A percentile compares a stretch with the other conserved stretches of the same genome.
Evolutionary conservation across 257 asterid species (phyloP).

Genomic region (Penstemon eatonii): DNA sequence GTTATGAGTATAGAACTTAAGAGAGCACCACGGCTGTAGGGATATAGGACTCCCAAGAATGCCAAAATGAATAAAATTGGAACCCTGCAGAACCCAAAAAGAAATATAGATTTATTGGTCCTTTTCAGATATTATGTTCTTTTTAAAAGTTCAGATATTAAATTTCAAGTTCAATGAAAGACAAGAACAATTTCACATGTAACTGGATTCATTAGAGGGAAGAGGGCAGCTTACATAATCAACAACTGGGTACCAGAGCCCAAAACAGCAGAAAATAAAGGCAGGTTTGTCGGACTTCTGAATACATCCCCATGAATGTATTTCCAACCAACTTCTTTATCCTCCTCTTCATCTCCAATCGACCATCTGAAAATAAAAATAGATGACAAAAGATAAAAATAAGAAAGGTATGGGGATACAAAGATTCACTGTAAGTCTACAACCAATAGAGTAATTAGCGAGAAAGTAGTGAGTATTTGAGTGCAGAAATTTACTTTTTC

Average conservation of each 20-base stretch:
- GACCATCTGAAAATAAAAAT: constrained; percentile 52
- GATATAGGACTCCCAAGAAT: constrained; percentile 61
- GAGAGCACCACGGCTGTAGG: constrained; percentile 74
- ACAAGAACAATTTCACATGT: not conserved
- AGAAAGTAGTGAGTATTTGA: constrained; percentile 26
- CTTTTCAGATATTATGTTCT: not conserved
- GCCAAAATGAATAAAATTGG: constrained; percentile 55
- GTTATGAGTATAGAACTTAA: constrained; percentile 47
- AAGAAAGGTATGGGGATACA: constrained; percentile 14
- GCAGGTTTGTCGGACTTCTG: constrained; percentile 60
- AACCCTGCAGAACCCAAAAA: constrained; percentile 50
- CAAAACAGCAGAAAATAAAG: constrained; percentile 69
- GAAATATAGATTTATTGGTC: not conserved
- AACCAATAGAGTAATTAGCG: constrained; percentile 17
- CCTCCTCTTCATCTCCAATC: constrained; percentile 78
- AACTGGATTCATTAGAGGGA: not conserved
- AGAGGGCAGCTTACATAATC: constrained; percentile 50
- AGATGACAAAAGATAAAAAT: constrained; percentile 19
- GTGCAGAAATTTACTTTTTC: constrained; percentile 58
- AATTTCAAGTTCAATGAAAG: not conserved
- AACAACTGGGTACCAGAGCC: constrained; percentile 81
- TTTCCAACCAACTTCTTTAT: constrained; percentile 81
- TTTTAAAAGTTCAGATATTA: not conserved
- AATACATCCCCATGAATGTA: constrained; percentile 67
- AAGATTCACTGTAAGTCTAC: not conserved